Evolutionary conservation across 495 filamentous ascomycete genomes (phyloP).

Genomic region (Lophiostoma macrostomum): DNA sequence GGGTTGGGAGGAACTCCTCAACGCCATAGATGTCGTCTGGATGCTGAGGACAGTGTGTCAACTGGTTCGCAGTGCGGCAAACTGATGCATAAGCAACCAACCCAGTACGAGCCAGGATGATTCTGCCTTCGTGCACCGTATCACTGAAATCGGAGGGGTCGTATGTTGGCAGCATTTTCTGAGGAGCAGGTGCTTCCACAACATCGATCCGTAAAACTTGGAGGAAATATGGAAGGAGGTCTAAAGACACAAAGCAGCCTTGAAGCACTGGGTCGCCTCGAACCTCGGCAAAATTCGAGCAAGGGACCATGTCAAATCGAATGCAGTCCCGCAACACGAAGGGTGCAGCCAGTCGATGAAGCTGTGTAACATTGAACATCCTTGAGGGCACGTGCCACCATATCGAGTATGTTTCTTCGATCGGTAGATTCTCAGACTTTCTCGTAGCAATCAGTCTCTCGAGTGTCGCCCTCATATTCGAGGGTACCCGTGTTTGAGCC

Average conservation of each 20-base stretch:
- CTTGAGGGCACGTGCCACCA: constrained; percentile 3
- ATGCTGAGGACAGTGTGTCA: background rate
- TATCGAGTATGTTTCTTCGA: background rate
- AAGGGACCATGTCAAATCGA: background rate
- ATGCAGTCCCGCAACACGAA: background rate
- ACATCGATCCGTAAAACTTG: background rate
- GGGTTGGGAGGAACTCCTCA: background rate
- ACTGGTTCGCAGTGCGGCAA: background rate
- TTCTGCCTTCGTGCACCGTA: background rate
- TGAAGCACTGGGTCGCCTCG: constrained; percentile 3
- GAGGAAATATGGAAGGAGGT: background rate
- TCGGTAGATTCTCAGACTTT: too few species aligned
- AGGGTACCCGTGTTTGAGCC: too few species aligned
- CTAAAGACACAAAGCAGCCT: background rate
- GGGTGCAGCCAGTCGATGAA: background rate
- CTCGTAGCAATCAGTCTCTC: too few species aligned
- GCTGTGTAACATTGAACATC: constrained; percentile 3
- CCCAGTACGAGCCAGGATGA: background rate
- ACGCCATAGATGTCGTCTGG: background rate
- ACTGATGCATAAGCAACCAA: constrained; percentile 4
- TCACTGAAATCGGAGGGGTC: constrained; percentile 4
- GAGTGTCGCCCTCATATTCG: too few species aligned
- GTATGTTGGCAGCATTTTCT: background rate
- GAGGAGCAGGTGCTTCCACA: background rate
- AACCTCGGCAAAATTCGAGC: constrained; percentile 8